These are phyloP conservation scores for Borovskyia barvae DNA, from an alignment of 208 protist genomes.

Conservation along the genomic window DNA sequence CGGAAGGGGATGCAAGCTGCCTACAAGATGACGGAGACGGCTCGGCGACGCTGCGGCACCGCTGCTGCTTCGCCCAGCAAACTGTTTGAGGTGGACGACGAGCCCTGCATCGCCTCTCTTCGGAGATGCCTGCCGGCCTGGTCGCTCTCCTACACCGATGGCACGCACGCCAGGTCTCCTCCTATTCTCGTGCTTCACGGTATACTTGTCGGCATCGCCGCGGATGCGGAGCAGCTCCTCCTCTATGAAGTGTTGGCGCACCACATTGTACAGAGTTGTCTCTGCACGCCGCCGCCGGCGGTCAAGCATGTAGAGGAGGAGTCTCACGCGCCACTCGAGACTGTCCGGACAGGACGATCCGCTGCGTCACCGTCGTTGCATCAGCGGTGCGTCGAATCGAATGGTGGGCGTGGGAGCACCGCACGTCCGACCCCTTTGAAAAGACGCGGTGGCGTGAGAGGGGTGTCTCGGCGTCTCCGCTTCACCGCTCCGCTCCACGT, in stretches of 20 bases:
- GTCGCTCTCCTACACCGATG: conserved; percentile 7
- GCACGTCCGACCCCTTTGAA: too few relatives aligned
- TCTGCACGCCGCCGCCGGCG: conserved; percentile 5
- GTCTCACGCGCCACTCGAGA: too few relatives aligned
- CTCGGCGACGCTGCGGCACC: too few relatives aligned
- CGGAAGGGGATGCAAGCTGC: too few relatives aligned
- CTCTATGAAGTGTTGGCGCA: conserved; percentile 19
- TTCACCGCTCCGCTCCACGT: conserved; percentile 11
- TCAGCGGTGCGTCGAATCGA: too few relatives aligned
- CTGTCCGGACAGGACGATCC: too few relatives aligned
- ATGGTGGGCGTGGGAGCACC: too few relatives aligned
- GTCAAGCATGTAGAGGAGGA: too few relatives aligned
- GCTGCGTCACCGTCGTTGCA: too few relatives aligned
- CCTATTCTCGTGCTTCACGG: conserved; percentile 14
- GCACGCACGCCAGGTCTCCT: conserved; percentile 4
- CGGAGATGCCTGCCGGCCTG: conserved; percentile 4
- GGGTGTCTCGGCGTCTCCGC: not conserved
- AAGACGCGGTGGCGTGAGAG: not conserved
- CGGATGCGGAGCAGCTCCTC: not conserved
- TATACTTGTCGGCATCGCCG: not conserved
- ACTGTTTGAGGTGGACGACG: too few relatives aligned
- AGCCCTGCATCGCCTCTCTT: not conserved
- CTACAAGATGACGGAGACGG: too few relatives aligned
- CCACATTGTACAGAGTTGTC: conserved; percentile 17
- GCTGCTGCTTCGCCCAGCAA: not conserved